Evolutionary conservation across 2,329 filamentous ascomycete genomes (phyloP), one percentile per base, ranked within the genome.

Genomic region (Penicillium decumbens): DNA sequence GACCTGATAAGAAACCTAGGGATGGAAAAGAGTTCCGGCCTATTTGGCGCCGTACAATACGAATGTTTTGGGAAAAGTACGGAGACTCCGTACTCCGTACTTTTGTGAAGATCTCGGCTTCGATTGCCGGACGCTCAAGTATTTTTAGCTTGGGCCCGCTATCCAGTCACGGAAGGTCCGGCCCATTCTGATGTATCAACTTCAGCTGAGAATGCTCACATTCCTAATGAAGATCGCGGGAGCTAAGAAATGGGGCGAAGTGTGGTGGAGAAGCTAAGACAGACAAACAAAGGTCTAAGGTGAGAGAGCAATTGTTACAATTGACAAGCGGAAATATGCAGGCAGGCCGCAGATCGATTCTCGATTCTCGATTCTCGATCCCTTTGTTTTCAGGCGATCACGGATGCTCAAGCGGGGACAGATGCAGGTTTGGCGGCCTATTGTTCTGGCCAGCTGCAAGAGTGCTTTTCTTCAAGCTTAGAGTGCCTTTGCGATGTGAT

Each of bases 401-500:
- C n/a, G 39, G 42, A 43, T 10, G 3, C 46, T 44, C 30, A 23
- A 47, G 44, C 43, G 23, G 44, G 39, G 32, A n/a, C 18, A 12
- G 8, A 42, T 48, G 41, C 50, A 49, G 25, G 9, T 18, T 25
- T 27, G 28, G 30, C 41, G 10, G 13, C 30, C 33, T 23, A 12
- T 12, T 20, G 33, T 20, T 37, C 33, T 37, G 20, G 32, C 32
- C 32, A 20, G 33, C 8, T 37, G 15, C 15, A 37, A 37, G 6
- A 20, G 33, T 37, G 33, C 33, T 23, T 37, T 37, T 37, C 18
- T 37, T 9, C 8, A 23, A 23, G 20, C 20, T 4, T 2, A 7
- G 18, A 13, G 33, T 37, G 33, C 33, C 37, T 53, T 53, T 54
- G 33, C 47, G 47, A 57, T 48, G 37, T 53, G 43, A 51, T 45